Percentiles rank a stretch among this genome's conserved stretches.
Conservation (phyloP, 352 stramenopile species). For the Thraustochytrium sp. region DNA sequence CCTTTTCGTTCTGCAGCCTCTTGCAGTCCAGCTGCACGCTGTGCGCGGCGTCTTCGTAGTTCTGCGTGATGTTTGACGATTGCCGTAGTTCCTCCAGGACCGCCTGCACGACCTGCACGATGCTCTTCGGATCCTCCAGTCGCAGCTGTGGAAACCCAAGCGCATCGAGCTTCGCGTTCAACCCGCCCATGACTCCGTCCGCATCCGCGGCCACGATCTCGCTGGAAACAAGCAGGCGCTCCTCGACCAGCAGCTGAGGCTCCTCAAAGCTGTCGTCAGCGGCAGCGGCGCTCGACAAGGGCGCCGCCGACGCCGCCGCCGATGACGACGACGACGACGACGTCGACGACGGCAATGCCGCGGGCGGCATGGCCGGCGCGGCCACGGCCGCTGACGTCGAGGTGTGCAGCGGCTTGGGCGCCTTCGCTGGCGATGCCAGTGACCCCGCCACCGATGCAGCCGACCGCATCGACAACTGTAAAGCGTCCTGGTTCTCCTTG, state of each 20-base stretch:
- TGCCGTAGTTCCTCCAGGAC: conserved; percentile 8
- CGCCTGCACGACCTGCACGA: background rate
- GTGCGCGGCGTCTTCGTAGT: conserved; percentile 17
- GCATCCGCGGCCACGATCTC: too few species aligned
- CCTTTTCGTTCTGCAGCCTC: background rate
- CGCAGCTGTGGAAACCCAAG: background rate
- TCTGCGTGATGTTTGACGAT: background rate
- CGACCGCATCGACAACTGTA: background rate
- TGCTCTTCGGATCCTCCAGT: background rate
- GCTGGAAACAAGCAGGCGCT: too few species aligned
- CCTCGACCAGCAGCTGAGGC: too few species aligned
- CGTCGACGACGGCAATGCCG: background rate
- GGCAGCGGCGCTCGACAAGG: background rate
- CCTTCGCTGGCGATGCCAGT: too few species aligned
- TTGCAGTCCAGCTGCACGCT: background rate
- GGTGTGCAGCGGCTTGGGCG: too few species aligned
- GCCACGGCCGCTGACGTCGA: too few species aligned
- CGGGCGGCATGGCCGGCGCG: background rate
- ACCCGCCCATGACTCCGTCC: background rate
- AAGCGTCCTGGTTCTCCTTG: background rate
- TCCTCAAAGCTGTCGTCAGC: too few species aligned
- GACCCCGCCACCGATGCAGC: too few species aligned
- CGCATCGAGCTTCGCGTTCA: conserved; percentile 19
- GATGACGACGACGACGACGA: background rate
- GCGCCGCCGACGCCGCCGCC: background rate